Evolutionary conservation across 805 yeast genomes (phyloP).

Genomic region (Priceomyces haplophilus): DNA sequence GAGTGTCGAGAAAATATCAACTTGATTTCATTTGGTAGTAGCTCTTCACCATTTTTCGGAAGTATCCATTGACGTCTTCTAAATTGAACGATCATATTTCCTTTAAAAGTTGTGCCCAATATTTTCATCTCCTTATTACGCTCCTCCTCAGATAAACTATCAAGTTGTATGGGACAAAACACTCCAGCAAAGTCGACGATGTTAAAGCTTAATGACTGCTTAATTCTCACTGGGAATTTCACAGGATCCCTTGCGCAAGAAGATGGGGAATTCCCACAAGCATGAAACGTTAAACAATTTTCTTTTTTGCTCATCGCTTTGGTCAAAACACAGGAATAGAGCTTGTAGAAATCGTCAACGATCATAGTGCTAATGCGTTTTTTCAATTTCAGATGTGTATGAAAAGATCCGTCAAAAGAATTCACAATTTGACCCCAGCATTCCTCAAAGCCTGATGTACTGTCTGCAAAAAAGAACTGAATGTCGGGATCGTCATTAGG

Average conservation of each 20-base stretch:
- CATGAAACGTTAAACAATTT: slow-evolving; percentile 6
- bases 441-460: slow-evolving; percentile 52
- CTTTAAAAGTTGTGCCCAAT: slow-evolving; percentile 16
- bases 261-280: slow-evolving; percentile 4
- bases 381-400: slow-evolving; percentile 3
- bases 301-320: neutral
- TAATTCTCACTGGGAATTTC: slow-evolving; percentile 22
- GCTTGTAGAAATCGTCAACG: neutral
- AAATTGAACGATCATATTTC: slow-evolving; percentile 21
- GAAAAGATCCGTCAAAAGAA: slow-evolving; percentile 17
- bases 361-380: neutral
- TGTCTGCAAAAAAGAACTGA: slow-evolving; percentile 39
- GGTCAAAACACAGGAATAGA: neutral
- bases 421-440: slow-evolving; percentile 41
- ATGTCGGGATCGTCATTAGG: slow-evolving; percentile 40
- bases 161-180: slow-evolving; percentile 24
- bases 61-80: slow-evolving; percentile 27
- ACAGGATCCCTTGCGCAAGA: neutral
- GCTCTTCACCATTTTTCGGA: slow-evolving; percentile 20
- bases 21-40: slow-evolving; percentile 35
- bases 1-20: slow-evolving; percentile 48
- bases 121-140: slow-evolving; percentile 9
- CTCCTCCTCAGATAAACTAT: slow-evolving; percentile 13
- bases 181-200: slow-evolving; percentile 30
- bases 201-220: slow-evolving; percentile 38